Evolutionary conservation across 257 asterid species (phyloP).

Genomic region (Jaltomata sinuosa): DNA sequence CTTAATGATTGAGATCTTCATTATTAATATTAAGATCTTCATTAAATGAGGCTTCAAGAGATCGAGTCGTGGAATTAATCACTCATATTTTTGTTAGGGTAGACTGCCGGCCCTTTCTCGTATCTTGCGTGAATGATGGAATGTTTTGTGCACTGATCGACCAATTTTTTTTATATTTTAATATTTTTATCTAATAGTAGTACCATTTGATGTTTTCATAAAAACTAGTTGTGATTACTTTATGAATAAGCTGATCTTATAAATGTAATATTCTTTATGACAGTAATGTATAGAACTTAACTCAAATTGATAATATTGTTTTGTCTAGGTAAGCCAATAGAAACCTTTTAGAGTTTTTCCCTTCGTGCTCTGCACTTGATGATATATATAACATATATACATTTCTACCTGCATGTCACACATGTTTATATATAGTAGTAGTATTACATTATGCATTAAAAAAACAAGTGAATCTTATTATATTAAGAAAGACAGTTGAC

Average conservation of each 20-base stretch:
- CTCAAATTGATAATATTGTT: background rate
- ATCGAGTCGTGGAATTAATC: background rate
- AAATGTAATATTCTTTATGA: background rate
- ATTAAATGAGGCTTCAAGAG: background rate
- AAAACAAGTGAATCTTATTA: background rate
- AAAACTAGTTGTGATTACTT: background rate
- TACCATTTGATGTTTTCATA: background rate
- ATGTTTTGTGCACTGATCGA: background rate
- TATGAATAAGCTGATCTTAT: background rate
- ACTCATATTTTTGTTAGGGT: background rate
- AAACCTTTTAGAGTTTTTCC: background rate
- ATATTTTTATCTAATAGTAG: background rate
- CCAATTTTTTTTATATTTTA: background rate
- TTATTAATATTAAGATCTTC: background rate
- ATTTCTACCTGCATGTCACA: background rate
- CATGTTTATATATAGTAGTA: background rate
- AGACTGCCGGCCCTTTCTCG: background rate
- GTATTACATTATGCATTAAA: background rate
- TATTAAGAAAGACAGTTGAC: background rate
- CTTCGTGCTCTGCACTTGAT: background rate
- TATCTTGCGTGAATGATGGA: background rate
- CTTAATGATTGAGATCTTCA: background rate
- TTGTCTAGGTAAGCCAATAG: background rate
- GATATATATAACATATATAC: background rate
- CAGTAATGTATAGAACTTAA: background rate